These are phyloP conservation scores for sunflower (Helianthus annuus) DNA, from an alignment of 129 eudicot genomes.

Conservation along the genomic window HanXRQr2.0-SUNRISE NC_035438.2:21140377-21140876, in stretches of 20 bases:
- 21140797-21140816: constrained; percentile 63
- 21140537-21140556: constrained; percentile 90
- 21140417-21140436: constrained; percentile 50
- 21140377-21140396: constrained; percentile 6
- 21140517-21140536: constrained; percentile 73
- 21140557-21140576: constrained; percentile 78
- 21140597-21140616: too few species aligned
- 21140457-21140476: constrained; percentile 85
- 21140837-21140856: constrained; percentile 18
- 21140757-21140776: constrained; percentile 77
- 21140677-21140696: constrained; percentile 75
- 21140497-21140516: constrained; percentile 90
- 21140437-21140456: constrained; percentile 88
- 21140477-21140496: constrained; percentile 88
- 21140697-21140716: constrained; percentile 90
- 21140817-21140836: constrained; percentile 34
- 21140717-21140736: constrained; percentile 73
- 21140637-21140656: constrained; percentile 84
- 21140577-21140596: neutral
- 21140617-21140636: constrained; percentile 56
- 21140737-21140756: constrained; percentile 66
- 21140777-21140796: constrained; percentile 55
- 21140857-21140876: constrained; percentile 58
- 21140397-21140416: neutral
- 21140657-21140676: constrained; percentile 66